Evolutionary conservation across 225 moss, liverwort and hornwort genomes (phyloP).

Genomic region (Marchantia polymorpha): DNA sequence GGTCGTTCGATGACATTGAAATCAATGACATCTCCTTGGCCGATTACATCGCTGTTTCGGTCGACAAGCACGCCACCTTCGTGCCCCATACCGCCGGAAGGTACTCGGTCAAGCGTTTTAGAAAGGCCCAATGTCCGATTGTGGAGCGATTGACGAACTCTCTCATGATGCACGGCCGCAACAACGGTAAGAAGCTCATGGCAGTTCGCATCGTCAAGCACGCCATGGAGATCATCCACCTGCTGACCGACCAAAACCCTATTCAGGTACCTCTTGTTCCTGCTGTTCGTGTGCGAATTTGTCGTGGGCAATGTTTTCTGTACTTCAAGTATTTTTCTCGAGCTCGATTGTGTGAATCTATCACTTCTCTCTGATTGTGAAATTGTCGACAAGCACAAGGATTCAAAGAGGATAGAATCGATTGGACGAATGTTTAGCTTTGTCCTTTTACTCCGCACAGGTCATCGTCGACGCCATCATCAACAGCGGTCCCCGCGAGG

Average conservation of each 20-base stretch:
- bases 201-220: slow-evolving; percentile 83
- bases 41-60: slow-evolving; percentile 70
- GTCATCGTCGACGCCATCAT: slow-evolving; percentile 83
- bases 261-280: slow-evolving; percentile 33
- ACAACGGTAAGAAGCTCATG: slow-evolving; percentile 81
- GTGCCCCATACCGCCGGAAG: slow-evolving; percentile 78
- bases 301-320: background rate
- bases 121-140: slow-evolving; percentile 79
- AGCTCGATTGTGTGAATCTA: too few species aligned
- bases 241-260: slow-evolving; percentile 73
- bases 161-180: slow-evolving; percentile 86
- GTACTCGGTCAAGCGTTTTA: slow-evolving; percentile 77
- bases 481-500: slow-evolving; percentile 88
- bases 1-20: slow-evolving; percentile 77
- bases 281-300: background rate
- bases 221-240: slow-evolving; percentile 87
- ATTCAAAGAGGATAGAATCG: background rate
- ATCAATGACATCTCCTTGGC: slow-evolving; percentile 71
- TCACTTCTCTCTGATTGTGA: background rate
- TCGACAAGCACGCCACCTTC: slow-evolving; percentile 70
- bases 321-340: background rate
- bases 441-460: background rate
- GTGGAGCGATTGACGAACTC: slow-evolving; percentile 80
- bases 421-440: background rate
- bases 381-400: background rate